phyloP scores from a whole-genome alignment of 257 asterid genomes.

The Voacanga thouarsii region DNA sequence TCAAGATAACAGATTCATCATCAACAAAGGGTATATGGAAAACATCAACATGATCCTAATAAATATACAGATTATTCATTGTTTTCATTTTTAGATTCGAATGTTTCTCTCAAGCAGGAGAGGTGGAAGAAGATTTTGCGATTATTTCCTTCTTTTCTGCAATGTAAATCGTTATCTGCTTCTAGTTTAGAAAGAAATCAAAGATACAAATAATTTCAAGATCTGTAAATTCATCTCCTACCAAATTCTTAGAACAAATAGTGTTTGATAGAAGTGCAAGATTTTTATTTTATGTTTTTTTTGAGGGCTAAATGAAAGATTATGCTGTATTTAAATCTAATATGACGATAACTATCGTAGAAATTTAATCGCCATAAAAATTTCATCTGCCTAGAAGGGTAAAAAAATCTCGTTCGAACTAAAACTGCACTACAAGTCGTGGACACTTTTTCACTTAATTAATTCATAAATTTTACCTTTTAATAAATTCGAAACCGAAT shows the following conservation, averaged over 20 bases:
- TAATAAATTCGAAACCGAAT: too few relatives aligned
- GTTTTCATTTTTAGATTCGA: background rate
- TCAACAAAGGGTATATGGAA: slow-evolving; percentile 69
- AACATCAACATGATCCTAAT: slow-evolving; percentile 28
- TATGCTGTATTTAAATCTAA: too few relatives aligned
- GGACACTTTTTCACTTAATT: too few relatives aligned
- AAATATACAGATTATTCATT: background rate
- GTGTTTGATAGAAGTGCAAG: too few relatives aligned
- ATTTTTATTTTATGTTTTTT: too few relatives aligned
- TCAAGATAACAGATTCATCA: slow-evolving; percentile 56
- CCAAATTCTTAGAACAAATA: background rate
- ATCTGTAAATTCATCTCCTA: slow-evolving; percentile 1
- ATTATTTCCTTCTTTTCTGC: background rate
- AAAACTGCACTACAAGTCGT: too few relatives aligned
- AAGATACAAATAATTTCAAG: background rate
- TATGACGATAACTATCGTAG: too few relatives aligned
- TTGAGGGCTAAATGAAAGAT: too few relatives aligned
- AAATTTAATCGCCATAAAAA: too few relatives aligned
- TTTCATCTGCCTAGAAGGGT: too few relatives aligned
- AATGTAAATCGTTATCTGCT: background rate
- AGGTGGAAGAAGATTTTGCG: background rate
- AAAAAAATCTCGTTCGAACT: too few relatives aligned
- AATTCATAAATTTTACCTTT: too few relatives aligned
- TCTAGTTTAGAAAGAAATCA: background rate
- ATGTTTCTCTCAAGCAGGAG: slow-evolving; percentile 1